These are phyloP conservation scores for Naganishia kalamii DNA, from an alignment of 768 basidiomycete species.

Conservation along the genomic window DNA sequence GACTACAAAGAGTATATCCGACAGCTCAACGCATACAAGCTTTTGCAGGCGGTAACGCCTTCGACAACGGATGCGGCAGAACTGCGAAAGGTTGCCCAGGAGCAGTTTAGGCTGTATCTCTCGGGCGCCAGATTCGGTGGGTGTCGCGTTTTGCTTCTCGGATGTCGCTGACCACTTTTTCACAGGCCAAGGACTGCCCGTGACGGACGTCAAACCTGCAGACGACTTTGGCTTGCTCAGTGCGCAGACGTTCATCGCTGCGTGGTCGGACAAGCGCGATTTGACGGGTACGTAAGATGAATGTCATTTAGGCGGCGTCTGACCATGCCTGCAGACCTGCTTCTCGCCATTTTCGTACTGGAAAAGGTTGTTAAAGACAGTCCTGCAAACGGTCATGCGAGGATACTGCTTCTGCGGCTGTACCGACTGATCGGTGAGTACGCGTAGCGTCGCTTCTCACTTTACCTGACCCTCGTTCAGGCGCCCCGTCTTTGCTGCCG, in stretches of 20 bases:
- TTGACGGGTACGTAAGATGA: background rate
- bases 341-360: conserved; percentile 28
- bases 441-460: background rate
- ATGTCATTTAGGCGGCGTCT: background rate
- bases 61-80: background rate
- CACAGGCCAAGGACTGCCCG: conserved; percentile 10
- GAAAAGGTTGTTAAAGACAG: conserved; percentile 26
- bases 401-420: conserved; percentile 33
- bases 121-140: conserved; percentile 17
- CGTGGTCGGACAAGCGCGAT: background rate
- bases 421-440: conserved; percentile 36
- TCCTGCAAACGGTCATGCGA: conserved; percentile 29
- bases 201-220: conserved; percentile 24
- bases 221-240: conserved; percentile 24
- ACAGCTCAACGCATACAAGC: conserved; percentile 22
- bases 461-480: background rate
- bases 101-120: conserved; percentile 15
- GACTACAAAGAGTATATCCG: conserved; percentile 15
- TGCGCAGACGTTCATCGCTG: conserved; percentile 17
- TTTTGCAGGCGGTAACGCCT: conserved; percentile 9
- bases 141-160: background rate
- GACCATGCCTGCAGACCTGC: background rate
- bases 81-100: background rate
- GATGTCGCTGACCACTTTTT: background rate
- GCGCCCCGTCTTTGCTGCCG: conserved; percentile 15